A percentile compares a stretch with the other conserved stretches of the same genome.
These are phyloP conservation scores for Didymella exigua DNA, from an alignment of 2,329 filamentous ascomycete genomes.

Conservation along the genomic window DNA sequence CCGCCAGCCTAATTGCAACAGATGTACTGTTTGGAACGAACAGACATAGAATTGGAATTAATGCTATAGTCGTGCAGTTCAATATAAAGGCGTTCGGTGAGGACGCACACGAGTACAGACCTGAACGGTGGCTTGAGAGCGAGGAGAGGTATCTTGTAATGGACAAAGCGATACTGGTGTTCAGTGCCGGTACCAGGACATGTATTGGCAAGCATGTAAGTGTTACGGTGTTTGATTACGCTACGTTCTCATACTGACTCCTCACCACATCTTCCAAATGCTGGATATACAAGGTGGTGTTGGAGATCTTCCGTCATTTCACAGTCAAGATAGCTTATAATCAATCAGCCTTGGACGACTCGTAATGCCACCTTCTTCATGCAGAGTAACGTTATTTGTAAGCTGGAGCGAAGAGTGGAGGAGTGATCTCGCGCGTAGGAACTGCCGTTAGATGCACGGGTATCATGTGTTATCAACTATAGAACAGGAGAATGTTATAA, in stretches of 20 bases:
- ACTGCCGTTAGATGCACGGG: not conserved
- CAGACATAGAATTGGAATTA: conserved; percentile 4
- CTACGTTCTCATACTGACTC: not conserved
- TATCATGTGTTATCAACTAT: not conserved
- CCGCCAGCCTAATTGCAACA: no score
- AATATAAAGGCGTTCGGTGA: conserved; percentile 48
- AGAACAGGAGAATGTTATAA: not conserved
- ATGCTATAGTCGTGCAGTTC: conserved; percentile 51
- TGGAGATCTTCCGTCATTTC: conserved; percentile 27
- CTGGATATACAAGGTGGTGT: conserved; percentile 29
- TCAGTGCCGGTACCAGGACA: conserved; percentile 42
- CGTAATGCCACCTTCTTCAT: conserved; percentile 24
- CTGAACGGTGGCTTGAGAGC: conserved; percentile 54
- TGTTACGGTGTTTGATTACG: not conserved
- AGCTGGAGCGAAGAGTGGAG: not conserved
- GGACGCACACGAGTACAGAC: conserved; percentile 50
- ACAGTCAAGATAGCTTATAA: conserved; percentile 27
- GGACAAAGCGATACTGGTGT: conserved; percentile 44
- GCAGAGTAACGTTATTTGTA: conserved; percentile 12
- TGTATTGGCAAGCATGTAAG: conserved; percentile 41
- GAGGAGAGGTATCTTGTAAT: conserved; percentile 21
- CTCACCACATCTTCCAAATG: conserved; percentile 1
- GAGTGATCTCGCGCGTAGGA: not conserved
- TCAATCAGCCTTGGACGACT: conserved; percentile 27
- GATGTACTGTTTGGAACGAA: no score